These are phyloP conservation scores for Amyloporia xantha DNA, from an alignment of 768 basidiomycete species.

Conservation along the genomic window DNA sequence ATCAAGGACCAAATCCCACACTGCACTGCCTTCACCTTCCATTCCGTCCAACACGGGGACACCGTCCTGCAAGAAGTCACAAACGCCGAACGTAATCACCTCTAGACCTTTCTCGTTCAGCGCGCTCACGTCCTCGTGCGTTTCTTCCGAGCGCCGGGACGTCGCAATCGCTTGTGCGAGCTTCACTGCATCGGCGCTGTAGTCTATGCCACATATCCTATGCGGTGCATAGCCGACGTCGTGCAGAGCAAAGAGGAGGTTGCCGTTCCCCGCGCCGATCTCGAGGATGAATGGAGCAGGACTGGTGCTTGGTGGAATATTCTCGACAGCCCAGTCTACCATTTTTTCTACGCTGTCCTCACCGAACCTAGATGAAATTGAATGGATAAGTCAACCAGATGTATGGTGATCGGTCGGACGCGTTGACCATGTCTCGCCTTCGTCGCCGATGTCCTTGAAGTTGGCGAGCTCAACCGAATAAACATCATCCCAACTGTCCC, in stretches of 20 bases:
- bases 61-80: constrained; percentile 59
- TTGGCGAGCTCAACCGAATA: constrained; percentile 67
- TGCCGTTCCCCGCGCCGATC: constrained; percentile 77
- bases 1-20: constrained; percentile 75
- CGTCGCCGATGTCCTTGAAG: constrained; percentile 73
- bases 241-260: constrained; percentile 61
- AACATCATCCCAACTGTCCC: constrained; percentile 84
- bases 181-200: constrained; percentile 64
- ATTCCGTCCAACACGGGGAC: constrained; percentile 30
- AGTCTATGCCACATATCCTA: constrained; percentile 64
- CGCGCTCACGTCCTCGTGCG: constrained; percentile 1
- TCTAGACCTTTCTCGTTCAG: constrained; percentile 23
- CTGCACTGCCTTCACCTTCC: constrained; percentile 9
- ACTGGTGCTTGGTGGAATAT: constrained; percentile 41
- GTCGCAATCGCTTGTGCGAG: constrained; percentile 53
- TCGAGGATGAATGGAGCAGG: constrained; percentile 53
- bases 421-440: constrained; percentile 73
- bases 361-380: constrained; percentile 66
- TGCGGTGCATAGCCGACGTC: constrained; percentile 57
- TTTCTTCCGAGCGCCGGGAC: constrained; percentile 16
- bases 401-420: background rate
- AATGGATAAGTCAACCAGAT: too few relatives aligned
- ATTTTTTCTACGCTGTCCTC: constrained; percentile 70
- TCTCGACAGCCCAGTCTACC: constrained; percentile 61
- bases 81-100: constrained; percentile 47